Evolutionary conservation across 2,329 filamentous ascomycete genomes (phyloP), one percentile per base, ranked within the genome.

Genomic region (Cercospora zeae-maydis): DNA sequence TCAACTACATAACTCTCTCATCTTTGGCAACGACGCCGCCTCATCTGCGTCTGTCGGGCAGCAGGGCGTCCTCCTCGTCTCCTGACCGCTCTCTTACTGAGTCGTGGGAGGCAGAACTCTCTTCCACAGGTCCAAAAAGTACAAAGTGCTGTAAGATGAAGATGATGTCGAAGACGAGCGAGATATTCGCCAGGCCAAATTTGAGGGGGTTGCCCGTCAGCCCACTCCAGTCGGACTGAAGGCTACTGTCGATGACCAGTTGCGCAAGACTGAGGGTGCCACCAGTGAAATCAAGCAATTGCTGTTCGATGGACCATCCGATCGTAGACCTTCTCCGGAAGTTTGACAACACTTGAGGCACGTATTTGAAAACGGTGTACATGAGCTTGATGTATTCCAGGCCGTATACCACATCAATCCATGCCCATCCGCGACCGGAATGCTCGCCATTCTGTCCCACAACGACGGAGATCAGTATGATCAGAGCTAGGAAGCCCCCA

Each of bases 141-240:
- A 93, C 79, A 71, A 93, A 98, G 77, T 98, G 95, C 78, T 99
- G 95, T 4, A 84, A 72, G 57, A 98, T 88, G 74, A 98, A 98
- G 54, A 96, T 81, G 33, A 89, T 67, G 74, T 98, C 93, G 75
- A 96, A 98, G 2, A 91, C 75, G 70, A 98, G 88, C 62, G 88
- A 92, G 51, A 96, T 86, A 72, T 96, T 93, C 13, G 91, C 90
- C 45, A 98, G 82, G 2, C 88, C 86, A 63, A 98, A 86, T 79
- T 98, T 99, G 70, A 95, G 88, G 0, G 92, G 91, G 75, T 98
- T 98, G 1, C 93, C 93, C 0, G 88, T 92, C 62, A 98, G 82
- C 21, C 93, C 95, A 53, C 88, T 90, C 93, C 93, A 97, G 78
- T 96, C 92, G 60, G 83, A 84, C 75, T 95, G 88, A 37, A 96